These are phyloP conservation scores for Colletotrichum australisinense DNA, from an alignment of 2,329 filamentous ascomycete genomes.

Conservation along the genomic window DNA sequence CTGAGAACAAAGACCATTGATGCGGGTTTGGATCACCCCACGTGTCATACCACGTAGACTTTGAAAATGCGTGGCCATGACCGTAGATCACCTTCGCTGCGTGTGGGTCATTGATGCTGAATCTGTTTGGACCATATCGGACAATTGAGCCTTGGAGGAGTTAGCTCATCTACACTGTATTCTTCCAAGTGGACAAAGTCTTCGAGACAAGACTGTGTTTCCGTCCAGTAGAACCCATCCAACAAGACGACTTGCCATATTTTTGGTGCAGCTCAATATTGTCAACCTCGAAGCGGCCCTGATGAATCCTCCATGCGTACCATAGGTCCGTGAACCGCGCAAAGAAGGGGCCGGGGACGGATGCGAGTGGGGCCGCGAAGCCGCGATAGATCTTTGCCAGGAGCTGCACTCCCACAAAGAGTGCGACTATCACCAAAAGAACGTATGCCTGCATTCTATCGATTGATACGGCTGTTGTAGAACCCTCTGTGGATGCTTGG, in stretches of 20 bases:
- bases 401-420: too few species aligned
- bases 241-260: slow-evolving; percentile 40
- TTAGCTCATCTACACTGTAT: too few species aligned
- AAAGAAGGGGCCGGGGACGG: slow-evolving; percentile 41
- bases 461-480: too few species aligned
- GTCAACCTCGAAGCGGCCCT: slow-evolving; percentile 41
- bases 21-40: slow-evolving; percentile 38
- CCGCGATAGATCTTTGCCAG: too few species aligned
- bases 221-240: too few species aligned
- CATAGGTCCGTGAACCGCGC: slow-evolving; percentile 43
- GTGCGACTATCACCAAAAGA: too few species aligned
- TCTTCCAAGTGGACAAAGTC: too few species aligned
- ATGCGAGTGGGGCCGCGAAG: background rate
- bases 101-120: slow-evolving; percentile 54
- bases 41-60: slow-evolving; percentile 47
- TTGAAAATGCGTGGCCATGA: slow-evolving; percentile 42
- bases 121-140: slow-evolving; percentile 59
- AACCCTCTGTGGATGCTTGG: too few species aligned
- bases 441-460: too few species aligned
- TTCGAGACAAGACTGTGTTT: too few species aligned
- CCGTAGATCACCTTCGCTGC: slow-evolving; percentile 52
- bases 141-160: slow-evolving; percentile 48
- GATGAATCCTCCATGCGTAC: slow-evolving; percentile 41
- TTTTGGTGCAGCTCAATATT: slow-evolving; percentile 44
- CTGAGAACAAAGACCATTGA: slow-evolving; percentile 44